phyloP scores from a whole-genome alignment of 495 filamentous ascomycete species.

The Hypoxylon intermedium region DNA sequence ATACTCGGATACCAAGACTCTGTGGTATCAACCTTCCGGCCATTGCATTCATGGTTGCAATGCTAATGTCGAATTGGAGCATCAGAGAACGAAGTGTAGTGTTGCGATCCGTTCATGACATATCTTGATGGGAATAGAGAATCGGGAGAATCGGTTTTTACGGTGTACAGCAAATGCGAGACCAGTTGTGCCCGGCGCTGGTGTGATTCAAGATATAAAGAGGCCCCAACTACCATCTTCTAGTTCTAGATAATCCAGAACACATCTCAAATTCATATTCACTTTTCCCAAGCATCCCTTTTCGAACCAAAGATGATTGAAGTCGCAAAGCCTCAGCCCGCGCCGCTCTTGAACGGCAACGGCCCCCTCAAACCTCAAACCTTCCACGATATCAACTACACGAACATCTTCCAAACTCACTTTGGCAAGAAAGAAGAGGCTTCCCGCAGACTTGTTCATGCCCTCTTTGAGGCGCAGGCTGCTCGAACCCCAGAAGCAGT shows the following conservation, averaged over 20 bases:
- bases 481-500: neutral
- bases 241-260: neutral
- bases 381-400: too few relatives aligned
- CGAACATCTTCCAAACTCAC: neutral
- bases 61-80: neutral
- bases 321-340: neutral
- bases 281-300: neutral
- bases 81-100: neutral
- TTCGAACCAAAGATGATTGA: neutral
- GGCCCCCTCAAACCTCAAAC: neutral
- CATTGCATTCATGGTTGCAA: neutral
- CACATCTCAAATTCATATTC: neutral
- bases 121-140: neutral
- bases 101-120: neutral
- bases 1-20: too few relatives aligned
- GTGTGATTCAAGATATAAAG: neutral
- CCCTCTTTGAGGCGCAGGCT: neutral
- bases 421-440: neutral
- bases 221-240: neutral
- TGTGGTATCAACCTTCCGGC: neutral
- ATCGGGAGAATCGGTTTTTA: neutral
- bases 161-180: neutral
- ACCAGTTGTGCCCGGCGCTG: neutral
- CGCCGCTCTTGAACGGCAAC: too few relatives aligned
- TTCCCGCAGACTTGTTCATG: neutral